These are phyloP conservation scores for Ophiostoma perfectum DNA, from an alignment of 2,329 filamentous ascomycete species.

Conservation along the genomic window DNA sequence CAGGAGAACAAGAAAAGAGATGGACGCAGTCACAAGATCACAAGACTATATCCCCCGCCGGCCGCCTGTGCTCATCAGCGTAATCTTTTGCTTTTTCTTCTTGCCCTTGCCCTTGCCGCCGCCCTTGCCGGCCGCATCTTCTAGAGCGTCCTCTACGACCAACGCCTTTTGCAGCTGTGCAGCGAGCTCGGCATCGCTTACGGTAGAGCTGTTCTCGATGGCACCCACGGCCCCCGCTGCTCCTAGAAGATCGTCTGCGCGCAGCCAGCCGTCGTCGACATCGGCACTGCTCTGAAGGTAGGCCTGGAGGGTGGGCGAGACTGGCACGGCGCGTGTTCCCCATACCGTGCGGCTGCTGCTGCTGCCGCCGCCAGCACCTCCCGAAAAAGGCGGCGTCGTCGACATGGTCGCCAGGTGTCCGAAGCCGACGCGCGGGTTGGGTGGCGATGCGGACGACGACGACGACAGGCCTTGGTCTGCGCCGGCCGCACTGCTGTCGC, in stretches of 20 bases:
- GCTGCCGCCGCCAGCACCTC: constrained; percentile 30
- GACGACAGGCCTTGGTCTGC: neutral
- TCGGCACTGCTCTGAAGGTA: constrained; percentile 39
- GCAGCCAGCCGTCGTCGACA: constrained; percentile 45
- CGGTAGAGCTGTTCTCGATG: constrained; percentile 64
- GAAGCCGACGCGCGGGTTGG: constrained; percentile 56
- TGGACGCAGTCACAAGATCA: neutral
- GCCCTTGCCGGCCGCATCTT: constrained; percentile 27
- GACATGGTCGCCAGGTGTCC: constrained; percentile 69
- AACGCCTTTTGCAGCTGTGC: constrained; percentile 52
- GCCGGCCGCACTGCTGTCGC: constrained; percentile 31
- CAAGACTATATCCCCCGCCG: constrained; percentile 36
- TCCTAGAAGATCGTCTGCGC: constrained; percentile 18
- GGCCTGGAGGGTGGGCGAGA: constrained; percentile 49
- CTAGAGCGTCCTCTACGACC: constrained; percentile 36
- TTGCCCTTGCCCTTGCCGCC: constrained; percentile 46
- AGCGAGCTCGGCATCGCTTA: constrained; percentile 48
- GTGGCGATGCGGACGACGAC: constrained; percentile 37
- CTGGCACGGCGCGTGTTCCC: constrained; percentile 71
- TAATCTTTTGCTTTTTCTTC: constrained; percentile 69
- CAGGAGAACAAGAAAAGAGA: neutral
- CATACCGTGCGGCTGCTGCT: constrained; percentile 64
- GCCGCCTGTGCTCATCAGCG: constrained; percentile 63
- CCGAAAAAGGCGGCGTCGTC: constrained; percentile 68
- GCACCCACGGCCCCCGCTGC: constrained; percentile 21